Evolutionary conservation across 768 basidiomycete species (phyloP), one percentile per base, ranked within the genome.

Genomic region (Lentinula sp.): DNA sequence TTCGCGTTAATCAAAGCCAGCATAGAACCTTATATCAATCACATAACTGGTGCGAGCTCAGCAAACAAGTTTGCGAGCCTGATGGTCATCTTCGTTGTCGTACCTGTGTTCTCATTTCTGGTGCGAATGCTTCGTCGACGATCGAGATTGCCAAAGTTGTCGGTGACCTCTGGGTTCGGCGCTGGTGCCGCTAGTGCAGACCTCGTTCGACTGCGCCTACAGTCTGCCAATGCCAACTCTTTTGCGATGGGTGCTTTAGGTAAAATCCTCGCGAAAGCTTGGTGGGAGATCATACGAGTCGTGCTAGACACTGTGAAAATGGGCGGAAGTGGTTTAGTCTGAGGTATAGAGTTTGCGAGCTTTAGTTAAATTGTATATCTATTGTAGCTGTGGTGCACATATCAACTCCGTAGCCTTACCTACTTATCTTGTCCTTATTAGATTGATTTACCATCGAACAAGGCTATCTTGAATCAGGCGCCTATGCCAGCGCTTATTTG

Each of bases 251-350:
- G 40, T 23, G 55, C 40, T 43, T 64, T 75, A 48, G 37, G 59
- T 2, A 48, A 48, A 8, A 21, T 60, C 5, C 56, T 78, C 11
- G 67, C 69, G 15, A 73, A 72, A 37, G 72, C 81, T 35, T 87
- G 87, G 84, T 70, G 71, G 18, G 84, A 83, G 66, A 66, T 80
- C 6, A 65, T 81, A 3, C 76, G 78, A 46, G 83, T 79, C 5
- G 75, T 92, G 15, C 70, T 73, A 51, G 89, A 92, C 73, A 87
- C 87, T 3, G 78, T 88, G 35, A 80, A 77, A 66, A 91, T 92
- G 89, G 89, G 84, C 1, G 89, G 88, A 18, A 82, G 87, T 64
- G 90, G 89, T 18, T 71, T 90, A 61, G 87, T 87, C 48, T 90
- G 48, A 50, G 13, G 5, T n/a, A 2, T 7, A 10, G 18, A 2